Evolutionary conservation across 768 basidiomycete genomes (phyloP).

Genomic region (Suillus placidus): DNA sequence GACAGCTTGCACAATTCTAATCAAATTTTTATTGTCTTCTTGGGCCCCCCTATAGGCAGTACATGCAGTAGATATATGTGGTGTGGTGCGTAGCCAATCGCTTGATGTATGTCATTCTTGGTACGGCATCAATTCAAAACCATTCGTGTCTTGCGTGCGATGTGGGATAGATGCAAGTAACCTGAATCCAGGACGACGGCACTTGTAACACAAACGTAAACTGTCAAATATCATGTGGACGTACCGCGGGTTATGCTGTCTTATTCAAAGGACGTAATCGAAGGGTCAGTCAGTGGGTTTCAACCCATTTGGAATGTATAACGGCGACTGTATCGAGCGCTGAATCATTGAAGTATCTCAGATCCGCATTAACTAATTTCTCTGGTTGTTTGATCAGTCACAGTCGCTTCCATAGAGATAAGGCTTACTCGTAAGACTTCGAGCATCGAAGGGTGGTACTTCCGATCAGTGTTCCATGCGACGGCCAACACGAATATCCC

Average conservation of each 20-base stretch:
- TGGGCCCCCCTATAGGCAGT: background rate
- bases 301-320: background rate
- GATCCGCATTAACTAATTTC: background rate
- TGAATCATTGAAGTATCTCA: background rate
- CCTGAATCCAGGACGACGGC: background rate
- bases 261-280: background rate
- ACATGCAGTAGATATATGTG: background rate
- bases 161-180: background rate
- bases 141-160: background rate
- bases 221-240: background rate
- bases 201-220: background rate
- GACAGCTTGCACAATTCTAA: background rate
- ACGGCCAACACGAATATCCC: background rate
- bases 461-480: background rate
- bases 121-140: background rate
- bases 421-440: background rate
- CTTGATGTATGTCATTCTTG: background rate
- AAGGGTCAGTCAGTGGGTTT: background rate
- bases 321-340: background rate
- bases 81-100: background rate
- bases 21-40: background rate
- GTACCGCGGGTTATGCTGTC: background rate
- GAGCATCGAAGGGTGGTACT: background rate
- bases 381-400: background rate
- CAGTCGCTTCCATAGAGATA: background rate